These are phyloP conservation scores for Biscutella laevigata DNA, from an alignment of 441 rosid genomes.

Conservation along the genomic window DNA sequence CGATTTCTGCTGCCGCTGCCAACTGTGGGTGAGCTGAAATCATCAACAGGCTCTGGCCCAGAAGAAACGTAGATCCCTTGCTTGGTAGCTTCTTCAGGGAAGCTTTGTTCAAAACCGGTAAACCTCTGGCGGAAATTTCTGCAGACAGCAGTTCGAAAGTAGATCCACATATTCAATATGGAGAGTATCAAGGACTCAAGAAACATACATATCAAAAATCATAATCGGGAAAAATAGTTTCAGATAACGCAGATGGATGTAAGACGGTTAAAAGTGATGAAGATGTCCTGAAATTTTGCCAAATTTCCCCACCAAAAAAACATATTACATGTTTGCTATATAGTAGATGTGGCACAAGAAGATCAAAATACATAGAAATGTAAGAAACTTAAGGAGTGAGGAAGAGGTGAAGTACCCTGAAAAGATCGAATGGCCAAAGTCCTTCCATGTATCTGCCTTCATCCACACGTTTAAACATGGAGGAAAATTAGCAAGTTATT, in stretches of 20 bases:
- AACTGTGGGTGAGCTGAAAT: conserved; percentile 36
- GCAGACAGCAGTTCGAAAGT: conserved; percentile 14
- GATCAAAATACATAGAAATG: not conserved
- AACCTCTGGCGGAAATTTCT: conserved; percentile 34
- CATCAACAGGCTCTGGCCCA: conserved; percentile 47
- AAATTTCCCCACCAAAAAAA: not conserved
- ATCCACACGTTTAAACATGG: conserved; percentile 35
- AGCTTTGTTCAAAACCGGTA: conserved; percentile 26
- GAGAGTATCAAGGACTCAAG: not conserved
- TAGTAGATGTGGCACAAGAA: not conserved
- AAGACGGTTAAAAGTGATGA: not conserved
- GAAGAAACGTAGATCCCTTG: conserved; percentile 34
- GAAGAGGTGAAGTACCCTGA: conserved; percentile 34
- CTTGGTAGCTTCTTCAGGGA: conserved; percentile 38
- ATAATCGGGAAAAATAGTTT: not conserved
- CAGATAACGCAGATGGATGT: not conserved
- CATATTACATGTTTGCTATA: not conserved
- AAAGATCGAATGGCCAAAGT: conserved; percentile 29
- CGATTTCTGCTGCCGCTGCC: conserved; percentile 50
- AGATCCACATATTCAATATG: not conserved
- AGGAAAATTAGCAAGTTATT: conserved; percentile 31
- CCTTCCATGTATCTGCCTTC: conserved; percentile 73
- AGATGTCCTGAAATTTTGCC: not conserved
- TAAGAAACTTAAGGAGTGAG: not conserved
- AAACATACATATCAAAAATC: not conserved